Conservation (phyloP, 768 basidiomycete genomes). For the Collybiopsis luxurians region DNA sequence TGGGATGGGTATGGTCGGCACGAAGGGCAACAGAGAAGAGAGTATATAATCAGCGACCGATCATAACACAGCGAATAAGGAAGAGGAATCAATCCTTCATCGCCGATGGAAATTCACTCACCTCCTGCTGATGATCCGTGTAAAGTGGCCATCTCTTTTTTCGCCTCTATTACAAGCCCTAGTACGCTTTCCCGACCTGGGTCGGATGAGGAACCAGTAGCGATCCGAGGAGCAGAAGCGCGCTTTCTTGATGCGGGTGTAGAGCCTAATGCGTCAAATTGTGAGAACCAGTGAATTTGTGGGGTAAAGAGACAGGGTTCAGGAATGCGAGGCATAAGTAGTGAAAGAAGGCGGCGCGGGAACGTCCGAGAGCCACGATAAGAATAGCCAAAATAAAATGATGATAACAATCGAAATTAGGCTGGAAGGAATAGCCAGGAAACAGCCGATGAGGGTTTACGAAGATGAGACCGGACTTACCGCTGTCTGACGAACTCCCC, state of each 20-base stretch:
- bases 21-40: no score
- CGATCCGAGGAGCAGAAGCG: constrained; percentile 42
- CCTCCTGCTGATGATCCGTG: background rate
- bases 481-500: constrained; percentile 35
- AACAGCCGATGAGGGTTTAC: background rate
- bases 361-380: no score
- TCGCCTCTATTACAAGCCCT: constrained; percentile 73
- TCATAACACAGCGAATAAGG: background rate
- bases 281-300: no score
- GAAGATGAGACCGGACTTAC: constrained; percentile 3
- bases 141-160: constrained; percentile 54
- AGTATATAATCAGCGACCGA: no score
- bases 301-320: no score
- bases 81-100: background rate
- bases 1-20: background rate
- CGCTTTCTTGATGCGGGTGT: constrained; percentile 31
- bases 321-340: no score
- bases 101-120: background rate
- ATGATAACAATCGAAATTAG: no score
- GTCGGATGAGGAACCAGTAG: constrained; percentile 48
- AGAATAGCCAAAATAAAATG: no score
- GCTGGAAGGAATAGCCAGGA: no score
- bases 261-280: background rate
- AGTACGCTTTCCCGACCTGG: constrained; percentile 60
- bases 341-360: no score